Percentiles rank a stretch among this genome's conserved stretches.
phyloP scores from a whole-genome alignment of 2,329 filamentous ascomycete genomes.

The Curvularia sp. region DNA sequence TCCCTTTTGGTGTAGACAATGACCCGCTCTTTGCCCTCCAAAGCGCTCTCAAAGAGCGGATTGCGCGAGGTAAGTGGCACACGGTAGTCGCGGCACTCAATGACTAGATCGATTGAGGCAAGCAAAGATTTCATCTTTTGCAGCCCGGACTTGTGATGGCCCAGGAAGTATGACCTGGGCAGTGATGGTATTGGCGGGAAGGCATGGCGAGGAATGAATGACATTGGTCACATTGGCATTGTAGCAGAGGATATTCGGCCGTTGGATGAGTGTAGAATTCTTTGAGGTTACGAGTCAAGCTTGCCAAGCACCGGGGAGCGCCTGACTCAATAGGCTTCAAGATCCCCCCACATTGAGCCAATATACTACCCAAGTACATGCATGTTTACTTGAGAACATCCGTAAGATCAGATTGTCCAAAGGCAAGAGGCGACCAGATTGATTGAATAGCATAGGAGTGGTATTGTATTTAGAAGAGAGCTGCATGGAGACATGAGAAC shows the following conservation, averaged over 20 bases:
- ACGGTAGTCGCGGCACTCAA: conserved; percentile 94
- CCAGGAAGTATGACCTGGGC: conserved; percentile 89
- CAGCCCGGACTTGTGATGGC: conserved; percentile 86
- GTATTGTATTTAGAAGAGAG: not conserved
- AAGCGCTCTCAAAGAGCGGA: conserved; percentile 80
- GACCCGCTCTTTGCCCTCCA: conserved; percentile 76
- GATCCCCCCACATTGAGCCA: not conserved
- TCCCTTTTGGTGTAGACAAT: conserved; percentile 93
- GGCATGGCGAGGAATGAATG: conserved; percentile 72
- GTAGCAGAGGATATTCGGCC: not conserved
- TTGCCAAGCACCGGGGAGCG: not conserved
- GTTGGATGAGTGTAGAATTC: conserved; percentile 2
- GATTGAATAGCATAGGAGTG: not conserved
- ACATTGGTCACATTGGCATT: conserved; percentile 35
- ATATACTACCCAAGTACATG: not conserved
- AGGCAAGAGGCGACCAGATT: not conserved
- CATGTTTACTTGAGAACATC: not conserved
- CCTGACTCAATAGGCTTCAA: conserved; percentile 7
- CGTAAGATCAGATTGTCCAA: not conserved
- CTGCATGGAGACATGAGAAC: not conserved
- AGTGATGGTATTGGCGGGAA: conserved; percentile 80
- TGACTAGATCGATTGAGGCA: conserved; percentile 80
- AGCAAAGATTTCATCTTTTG: conserved; percentile 83
- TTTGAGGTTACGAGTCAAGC: conserved; percentile 15
- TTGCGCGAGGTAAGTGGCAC: conserved; percentile 90